phyloP scores from a whole-genome alignment of 257 asterid species.

The Nicotiana tomentosiformis region DNA sequence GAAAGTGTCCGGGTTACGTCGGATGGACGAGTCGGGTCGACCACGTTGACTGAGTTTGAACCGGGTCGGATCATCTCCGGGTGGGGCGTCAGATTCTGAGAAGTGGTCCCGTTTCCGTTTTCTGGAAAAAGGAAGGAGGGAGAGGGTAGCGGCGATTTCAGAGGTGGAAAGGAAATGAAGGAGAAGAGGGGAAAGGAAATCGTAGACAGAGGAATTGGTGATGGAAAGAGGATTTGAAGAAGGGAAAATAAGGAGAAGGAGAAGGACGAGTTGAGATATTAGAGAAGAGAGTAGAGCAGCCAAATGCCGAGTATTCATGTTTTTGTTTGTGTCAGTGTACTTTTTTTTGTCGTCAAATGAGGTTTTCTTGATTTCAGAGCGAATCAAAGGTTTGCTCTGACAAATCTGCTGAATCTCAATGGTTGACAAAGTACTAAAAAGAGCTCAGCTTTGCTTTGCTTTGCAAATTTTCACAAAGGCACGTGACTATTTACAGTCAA shows the following conservation, averaged over 20 bases:
- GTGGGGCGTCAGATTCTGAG: slow-evolving; percentile 14
- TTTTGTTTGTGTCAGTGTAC: slow-evolving; percentile 1
- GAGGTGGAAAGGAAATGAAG: slow-evolving; percentile 48
- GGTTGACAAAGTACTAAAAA: neutral
- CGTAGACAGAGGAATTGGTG: slow-evolving; percentile 2
- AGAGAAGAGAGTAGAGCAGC: slow-evolving; percentile 61
- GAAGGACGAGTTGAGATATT: slow-evolving; percentile 42
- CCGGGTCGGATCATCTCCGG: slow-evolving; percentile 5
- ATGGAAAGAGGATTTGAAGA: slow-evolving; percentile 28
- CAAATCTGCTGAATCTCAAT: neutral
- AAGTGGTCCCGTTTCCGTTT: slow-evolving; percentile 57
- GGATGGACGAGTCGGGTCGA: slow-evolving; percentile 17
- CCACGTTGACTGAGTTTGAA: slow-evolving; percentile 10
- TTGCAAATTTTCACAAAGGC: neutral
- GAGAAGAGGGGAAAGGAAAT: slow-evolving; percentile 32
- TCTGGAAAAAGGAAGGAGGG: slow-evolving; percentile 31
- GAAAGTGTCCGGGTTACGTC: slow-evolving; percentile 52
- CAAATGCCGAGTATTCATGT: slow-evolving; percentile 34
- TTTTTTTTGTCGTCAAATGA: slow-evolving; percentile 3
- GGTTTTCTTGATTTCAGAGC: slow-evolving; percentile 22
- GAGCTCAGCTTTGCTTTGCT: neutral
- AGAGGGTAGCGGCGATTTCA: slow-evolving; percentile 35
- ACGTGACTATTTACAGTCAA: neutral
- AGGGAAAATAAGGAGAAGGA: slow-evolving; percentile 36
- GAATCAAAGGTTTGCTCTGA: neutral